Conservation (phyloP, 768 basidiomycete species). For the Melanogaster broomeanus region DNA sequence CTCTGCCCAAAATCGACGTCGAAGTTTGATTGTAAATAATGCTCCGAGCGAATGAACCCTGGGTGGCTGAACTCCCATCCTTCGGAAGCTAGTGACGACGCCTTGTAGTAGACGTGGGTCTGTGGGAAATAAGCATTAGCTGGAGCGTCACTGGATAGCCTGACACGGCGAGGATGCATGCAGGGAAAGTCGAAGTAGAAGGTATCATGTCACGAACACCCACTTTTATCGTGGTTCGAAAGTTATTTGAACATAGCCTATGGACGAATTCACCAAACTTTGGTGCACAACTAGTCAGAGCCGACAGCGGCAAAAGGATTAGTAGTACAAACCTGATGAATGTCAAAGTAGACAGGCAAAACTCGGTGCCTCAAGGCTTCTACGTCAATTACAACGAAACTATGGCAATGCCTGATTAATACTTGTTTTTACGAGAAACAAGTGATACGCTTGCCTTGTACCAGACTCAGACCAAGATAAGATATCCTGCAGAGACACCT, state of each 20-base stretch:
- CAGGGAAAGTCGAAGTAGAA: not conserved
- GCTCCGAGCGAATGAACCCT: not conserved
- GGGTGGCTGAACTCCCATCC: conserved; percentile 5
- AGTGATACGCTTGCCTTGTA: not conserved
- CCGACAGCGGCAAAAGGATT: not conserved
- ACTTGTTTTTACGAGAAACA: too few species aligned
- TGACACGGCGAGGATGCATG: not conserved
- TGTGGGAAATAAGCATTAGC: not conserved
- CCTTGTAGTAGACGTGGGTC: not conserved
- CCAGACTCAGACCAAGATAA: conserved; percentile 1
- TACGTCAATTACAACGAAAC: conserved; percentile 4
- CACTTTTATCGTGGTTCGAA: conserved; percentile 1
- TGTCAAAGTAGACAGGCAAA: not conserved
- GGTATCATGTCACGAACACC: not conserved
- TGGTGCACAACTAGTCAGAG: not conserved
- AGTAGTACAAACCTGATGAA: not conserved
- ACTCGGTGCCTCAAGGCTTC: conserved; percentile 1
- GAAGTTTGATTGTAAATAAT: not conserved
- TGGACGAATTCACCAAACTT: conserved; percentile 5
- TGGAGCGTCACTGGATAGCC: not conserved
- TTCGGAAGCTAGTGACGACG: not conserved
- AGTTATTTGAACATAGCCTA: not conserved
- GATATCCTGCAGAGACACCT: not conserved
- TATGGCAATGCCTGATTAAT: not conserved
- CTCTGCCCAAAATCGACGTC: not conserved